A percentile compares a stretch with the other conserved stretches of the same genome.
phyloP scores from a whole-genome alignment of 768 basidiomycete species.

The Glaciozyma antarctica region DNA sequence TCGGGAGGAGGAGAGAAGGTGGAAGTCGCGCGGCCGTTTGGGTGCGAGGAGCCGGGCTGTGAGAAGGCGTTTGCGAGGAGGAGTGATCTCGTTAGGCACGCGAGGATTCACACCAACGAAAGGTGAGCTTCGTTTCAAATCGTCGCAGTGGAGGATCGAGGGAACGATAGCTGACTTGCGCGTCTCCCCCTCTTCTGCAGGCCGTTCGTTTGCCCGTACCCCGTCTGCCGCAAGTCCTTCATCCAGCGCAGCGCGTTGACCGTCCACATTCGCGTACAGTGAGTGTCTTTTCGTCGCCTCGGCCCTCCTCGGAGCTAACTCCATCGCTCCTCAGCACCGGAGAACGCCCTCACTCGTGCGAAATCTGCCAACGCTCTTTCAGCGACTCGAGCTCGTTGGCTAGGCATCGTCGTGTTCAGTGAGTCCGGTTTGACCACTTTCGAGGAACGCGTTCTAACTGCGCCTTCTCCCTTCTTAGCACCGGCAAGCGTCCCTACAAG shows the following conservation, averaged over 20 bases:
- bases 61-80: constrained; percentile 38
- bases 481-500: constrained; percentile 40
- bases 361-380: constrained; percentile 39
- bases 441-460: not conserved
- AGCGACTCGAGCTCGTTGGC: constrained; percentile 41
- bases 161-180: not conserved
- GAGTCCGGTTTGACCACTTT: not conserved
- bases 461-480: constrained; percentile 30
- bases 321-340: constrained; percentile 36
- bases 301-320: not conserved
- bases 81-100: constrained; percentile 42
- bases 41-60: not conserved
- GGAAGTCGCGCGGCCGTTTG: not conserved
- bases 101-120: constrained; percentile 43
- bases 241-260: constrained; percentile 72
- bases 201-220: constrained; percentile 38
- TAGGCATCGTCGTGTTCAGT: constrained; percentile 37
- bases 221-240: constrained; percentile 33
- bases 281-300: constrained; percentile 12
- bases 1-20: not conserved
- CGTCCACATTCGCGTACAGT: constrained; percentile 77
- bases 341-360: constrained; percentile 40
- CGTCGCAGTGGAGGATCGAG: not conserved
- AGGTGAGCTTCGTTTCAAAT: constrained; percentile 36
- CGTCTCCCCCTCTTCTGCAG: constrained; percentile 6